These are phyloP conservation scores for Gynandropsis gynandra DNA, from an alignment of 345 rosid genomes.

Conservation along the genomic window DNA sequence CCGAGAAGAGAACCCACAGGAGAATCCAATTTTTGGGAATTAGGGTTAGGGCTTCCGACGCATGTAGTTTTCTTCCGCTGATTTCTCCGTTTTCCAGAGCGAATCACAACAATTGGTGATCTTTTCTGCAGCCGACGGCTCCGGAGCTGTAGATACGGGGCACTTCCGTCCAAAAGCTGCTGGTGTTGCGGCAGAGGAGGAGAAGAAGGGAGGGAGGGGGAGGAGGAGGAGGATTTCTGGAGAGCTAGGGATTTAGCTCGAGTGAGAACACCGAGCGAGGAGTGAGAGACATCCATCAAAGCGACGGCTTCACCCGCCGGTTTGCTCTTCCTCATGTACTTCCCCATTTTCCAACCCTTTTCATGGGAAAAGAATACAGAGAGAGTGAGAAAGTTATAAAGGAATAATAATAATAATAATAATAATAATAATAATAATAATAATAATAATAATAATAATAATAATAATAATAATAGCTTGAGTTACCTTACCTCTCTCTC, in stretches of 20 bases:
- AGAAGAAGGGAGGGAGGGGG: slow-evolving; percentile 12
- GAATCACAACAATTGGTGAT: slow-evolving; percentile 43
- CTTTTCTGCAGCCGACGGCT: slow-evolving; percentile 74
- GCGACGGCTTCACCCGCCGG: slow-evolving; percentile 45
- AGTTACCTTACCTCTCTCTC: too few species aligned
- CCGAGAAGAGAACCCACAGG: slow-evolving; percentile 11
- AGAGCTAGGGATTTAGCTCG: slow-evolving; percentile 81
- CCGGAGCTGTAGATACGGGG: slow-evolving; percentile 75
- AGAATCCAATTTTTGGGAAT: slow-evolving; percentile 21
- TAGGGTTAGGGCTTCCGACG: slow-evolving; percentile 33
- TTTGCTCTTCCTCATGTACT: slow-evolving; percentile 73
- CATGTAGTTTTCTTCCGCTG: slow-evolving; percentile 24
- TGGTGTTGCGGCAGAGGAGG: slow-evolving; percentile 8
- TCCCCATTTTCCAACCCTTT: slow-evolving; percentile 49
- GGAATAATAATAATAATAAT: too few species aligned
- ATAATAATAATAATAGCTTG: too few species aligned
- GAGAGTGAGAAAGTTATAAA: slow-evolving; percentile 15
- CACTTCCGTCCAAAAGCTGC: slow-evolving; percentile 11
- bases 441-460: too few species aligned
- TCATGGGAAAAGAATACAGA: slow-evolving; percentile 16
- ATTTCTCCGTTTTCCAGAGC: slow-evolving; percentile 35
- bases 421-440: too few species aligned
- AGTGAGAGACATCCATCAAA: slow-evolving; percentile 54
- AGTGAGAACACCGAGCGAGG: slow-evolving; percentile 73
- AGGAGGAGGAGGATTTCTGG: slow-evolving; percentile 6